These are phyloP conservation scores for Mycena leptocephala DNA, from an alignment of 768 basidiomycete species.

Conservation along the genomic window DNA sequence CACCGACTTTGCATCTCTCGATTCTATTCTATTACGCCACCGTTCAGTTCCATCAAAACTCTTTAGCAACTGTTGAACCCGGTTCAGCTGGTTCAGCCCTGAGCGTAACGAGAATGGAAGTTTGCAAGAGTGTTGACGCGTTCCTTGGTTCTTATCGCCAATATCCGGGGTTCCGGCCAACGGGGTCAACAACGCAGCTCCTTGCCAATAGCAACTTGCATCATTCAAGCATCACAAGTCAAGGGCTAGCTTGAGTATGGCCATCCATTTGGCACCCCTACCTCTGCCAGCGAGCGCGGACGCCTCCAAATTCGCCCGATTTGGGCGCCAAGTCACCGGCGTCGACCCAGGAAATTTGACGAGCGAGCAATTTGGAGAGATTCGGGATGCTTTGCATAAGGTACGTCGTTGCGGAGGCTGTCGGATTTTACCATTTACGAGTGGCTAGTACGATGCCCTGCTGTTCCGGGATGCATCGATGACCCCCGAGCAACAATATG, in stretches of 20 bases:
- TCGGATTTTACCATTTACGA: neutral
- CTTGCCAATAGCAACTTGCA: no score
- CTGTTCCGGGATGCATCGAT: conserved; percentile 82
- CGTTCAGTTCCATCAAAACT: no score
- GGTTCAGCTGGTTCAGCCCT: no score
- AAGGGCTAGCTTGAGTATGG: no score
- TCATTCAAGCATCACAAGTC: no score
- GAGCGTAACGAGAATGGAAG: no score
- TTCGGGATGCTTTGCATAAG: conserved; percentile 84
- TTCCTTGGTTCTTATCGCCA: no score
- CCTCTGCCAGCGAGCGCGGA: conserved; percentile 84
- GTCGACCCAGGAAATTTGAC: conserved; percentile 77
- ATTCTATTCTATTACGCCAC: no score
- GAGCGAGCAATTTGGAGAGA: conserved; percentile 74
- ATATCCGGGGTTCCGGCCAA: no score
- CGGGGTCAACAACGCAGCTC: no score
- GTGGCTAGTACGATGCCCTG: conserved; percentile 74
- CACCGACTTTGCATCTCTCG: neutral
- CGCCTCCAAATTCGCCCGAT: conserved; percentile 74
- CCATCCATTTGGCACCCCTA: conserved; percentile 77
- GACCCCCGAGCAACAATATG: conserved; percentile 88
- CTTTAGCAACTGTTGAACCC: no score
- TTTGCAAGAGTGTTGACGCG: no score
- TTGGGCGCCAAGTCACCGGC: conserved; percentile 86
- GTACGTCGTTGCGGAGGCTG: conserved; percentile 54